Base-by-base conservation (phyloP, 208 protist species). In the Trypanosoma vivax region DNA sequence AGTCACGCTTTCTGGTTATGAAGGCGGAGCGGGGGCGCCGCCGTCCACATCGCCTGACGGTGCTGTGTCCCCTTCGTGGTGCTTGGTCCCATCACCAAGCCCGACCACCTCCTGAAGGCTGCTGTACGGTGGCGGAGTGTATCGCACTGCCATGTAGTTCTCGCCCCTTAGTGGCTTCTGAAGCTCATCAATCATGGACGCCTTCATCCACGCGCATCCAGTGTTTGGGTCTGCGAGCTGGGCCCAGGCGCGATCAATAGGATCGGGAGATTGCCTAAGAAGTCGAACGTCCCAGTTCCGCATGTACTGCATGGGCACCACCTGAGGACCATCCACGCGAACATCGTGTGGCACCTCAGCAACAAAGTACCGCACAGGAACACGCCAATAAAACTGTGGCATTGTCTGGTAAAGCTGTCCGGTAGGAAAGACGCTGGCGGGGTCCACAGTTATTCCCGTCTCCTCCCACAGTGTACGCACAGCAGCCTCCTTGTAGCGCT, bases 401-500 rank as follows among this genome's bases (percentile, higher is more conserved):
- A 75, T 52, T 25, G 48, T 70, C 64, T 76, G 75, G 47, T 58
- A 35, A 16, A 95, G 73, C 21, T 71, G 63, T 3, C 60, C 84
- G 0, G 82, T 92, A 2, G 84, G 84, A 43, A 73, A 88, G 27
- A 91, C 75, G 40, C 66, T 56, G 13, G 42, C 63, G 3, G 73
- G 56, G 18, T 80, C 66, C n/a, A 92, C 69, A n/a, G 68, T 79
- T 70, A 95, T 81, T 52, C 88, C 88, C 1, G 88, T 95, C 54
- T 95, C 88, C 58, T 95, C 88, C 78, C 79, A 95, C 45, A 89
- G 35, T n/a, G 84, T 78, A 0, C 88, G 84, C 18, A 91, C 66
- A 16, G 88, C 88, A 0, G 88, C 88, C 78, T 95, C 88, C 60
- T 87, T 88, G 70, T 78, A 79, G 23, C 83, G 71, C 65, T 95